Evolutionary conservation across 176 grass and related monocot species (phyloP), one percentile per base, ranked within the genome.

Genomic region (Oryza brachyantha): DNA sequence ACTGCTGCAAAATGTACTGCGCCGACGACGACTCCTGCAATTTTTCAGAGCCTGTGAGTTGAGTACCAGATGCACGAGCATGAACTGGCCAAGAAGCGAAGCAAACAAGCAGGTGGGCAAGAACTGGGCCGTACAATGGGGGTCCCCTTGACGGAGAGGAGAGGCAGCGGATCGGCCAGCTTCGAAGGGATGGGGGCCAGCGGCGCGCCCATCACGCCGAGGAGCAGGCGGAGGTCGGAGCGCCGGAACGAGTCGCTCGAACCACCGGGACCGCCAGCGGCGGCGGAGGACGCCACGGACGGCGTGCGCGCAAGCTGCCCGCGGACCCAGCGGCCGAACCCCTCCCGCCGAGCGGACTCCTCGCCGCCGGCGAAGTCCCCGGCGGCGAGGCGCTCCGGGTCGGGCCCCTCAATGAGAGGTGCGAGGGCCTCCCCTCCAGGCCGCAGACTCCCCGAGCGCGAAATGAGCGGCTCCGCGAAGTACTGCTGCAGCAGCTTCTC

Each of bases 1-100:
- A 98, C 80, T 98, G 92, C 42, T 98, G 95, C 68, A 98, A 64
- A 60, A 98, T 98, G 81, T 98, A 98, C 79, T 94, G 92, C 50
- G 89, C 95, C 26, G 92, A 94, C 66, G 95, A 92, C 27, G 84
- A 81, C 79, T 94, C 91, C 95, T 97, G 64, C 64, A 60, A 60
- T 61, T 71, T 45, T 16, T 31, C 25, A 59, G 4, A 36, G 2
- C 24, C 9, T n/a, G n/a, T n/a, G n/a, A n/a, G 10, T 38, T 73
- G 3, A 77, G 76, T 42, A 50, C 79, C 82, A 64, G 67, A 86
- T 78, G 66, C 80, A 80, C 61, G 40, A 21, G 38, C 74, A 73
- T 38, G 34, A 25, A 45, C n/a, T 16, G 61, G 2, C 66, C 16
- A 55, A 26, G 61, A 88, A 74, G 74, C 16, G 14, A 70, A 42